Evolutionary conservation across 2,329 filamentous ascomycete genomes (phyloP).

Genomic region (Pyricularia grisea): DNA sequence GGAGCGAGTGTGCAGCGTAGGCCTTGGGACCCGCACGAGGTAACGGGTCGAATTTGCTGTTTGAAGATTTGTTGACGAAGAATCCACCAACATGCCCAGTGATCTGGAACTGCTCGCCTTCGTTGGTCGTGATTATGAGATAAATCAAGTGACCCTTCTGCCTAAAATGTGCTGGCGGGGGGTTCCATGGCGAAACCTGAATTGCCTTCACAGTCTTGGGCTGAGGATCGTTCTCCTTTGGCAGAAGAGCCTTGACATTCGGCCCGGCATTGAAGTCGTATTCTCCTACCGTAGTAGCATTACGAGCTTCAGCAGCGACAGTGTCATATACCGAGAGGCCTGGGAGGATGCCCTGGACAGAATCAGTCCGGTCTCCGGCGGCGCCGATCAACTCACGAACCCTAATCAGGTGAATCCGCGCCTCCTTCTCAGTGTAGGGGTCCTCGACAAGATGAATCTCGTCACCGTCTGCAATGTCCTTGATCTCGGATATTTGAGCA

Average conservation of each 20-base stretch:
- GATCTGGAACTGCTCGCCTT: slow-evolving; percentile 90
- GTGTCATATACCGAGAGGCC: slow-evolving; percentile 82
- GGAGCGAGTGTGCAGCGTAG: slow-evolving; percentile 72
- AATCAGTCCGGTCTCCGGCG: slow-evolving; percentile 78
- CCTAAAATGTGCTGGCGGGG: slow-evolving; percentile 81
- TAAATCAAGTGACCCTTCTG: slow-evolving; percentile 92
- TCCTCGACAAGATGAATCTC: slow-evolving; percentile 81
- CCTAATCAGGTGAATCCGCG: slow-evolving; percentile 84
- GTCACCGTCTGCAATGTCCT: slow-evolving; percentile 66
- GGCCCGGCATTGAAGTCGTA: slow-evolving; percentile 70
- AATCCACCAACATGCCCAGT: slow-evolving; percentile 92
- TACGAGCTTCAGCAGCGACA: slow-evolving; percentile 40
- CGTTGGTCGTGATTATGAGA: slow-evolving; percentile 78
- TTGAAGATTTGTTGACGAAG: slow-evolving; percentile 94
- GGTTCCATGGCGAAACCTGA: slow-evolving; percentile 89
- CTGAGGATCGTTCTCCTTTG: slow-evolving; percentile 52
- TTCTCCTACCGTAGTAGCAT: slow-evolving; percentile 35
- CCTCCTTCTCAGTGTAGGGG: slow-evolving; percentile 97
- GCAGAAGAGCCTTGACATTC: slow-evolving; percentile 62
- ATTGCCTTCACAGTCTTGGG: slow-evolving; percentile 90
- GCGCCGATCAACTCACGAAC: slow-evolving; percentile 90
- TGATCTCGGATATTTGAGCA: slow-evolving; percentile 80
- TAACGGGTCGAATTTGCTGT: slow-evolving; percentile 87
- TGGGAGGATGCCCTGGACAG: slow-evolving; percentile 74
- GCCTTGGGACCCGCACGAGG: slow-evolving; percentile 73